Evolutionary conservation across 306 rosid genomes (phyloP), one percentile per base, ranked within the genome.

Genomic region (Bauhinia variegata): DNA sequence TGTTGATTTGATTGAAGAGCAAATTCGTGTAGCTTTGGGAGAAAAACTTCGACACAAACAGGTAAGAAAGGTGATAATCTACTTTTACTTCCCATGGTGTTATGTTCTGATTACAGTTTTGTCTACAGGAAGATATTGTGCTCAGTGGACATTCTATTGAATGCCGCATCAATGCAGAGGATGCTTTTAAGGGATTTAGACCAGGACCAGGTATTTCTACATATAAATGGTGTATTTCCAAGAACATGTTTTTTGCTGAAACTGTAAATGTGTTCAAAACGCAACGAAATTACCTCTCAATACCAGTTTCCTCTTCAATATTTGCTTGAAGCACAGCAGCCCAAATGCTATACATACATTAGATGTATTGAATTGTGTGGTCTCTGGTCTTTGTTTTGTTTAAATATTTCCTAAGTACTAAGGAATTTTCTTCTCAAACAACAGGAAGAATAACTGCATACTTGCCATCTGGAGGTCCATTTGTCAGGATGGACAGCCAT

Each of bases 401-500:
- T n/a, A n/a, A n/a, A n/a, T n/a, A n/a, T n/a, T n/a, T n/a, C n/a
- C n/a, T n/a, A n/a, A n/a, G n/a, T n/a, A n/a, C n/a, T n/a, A 48
- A 46, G 41, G n/a, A 17, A 52, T 32, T 64, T 79, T 48, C 48
- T 54, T 58, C 34, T 69, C 74, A 39, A 73, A 71, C 69, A 48
- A 78, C 91, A 93, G 99, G 99, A 72, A 93, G 90, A 86, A 93
- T 93, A 77, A 89, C 97, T 49, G 86, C 97, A 37, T 90, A 93
- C 83, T 72, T 93, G 82, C 99, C 99, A 6, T 82, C 99, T 52
- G 97, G 99, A 65, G 99, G 99, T 18, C 99, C 99, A 63, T 93
- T 93, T 85, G 99, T 93, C 48, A 85, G 99, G 80, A 93, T 93
- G 99, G 99, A 93, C 78, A 93, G 99, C 73, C 97, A 93, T 79